phyloP scores from a whole-genome alignment of 441 rosid species.

The Syzygium syzygioides region DNA sequence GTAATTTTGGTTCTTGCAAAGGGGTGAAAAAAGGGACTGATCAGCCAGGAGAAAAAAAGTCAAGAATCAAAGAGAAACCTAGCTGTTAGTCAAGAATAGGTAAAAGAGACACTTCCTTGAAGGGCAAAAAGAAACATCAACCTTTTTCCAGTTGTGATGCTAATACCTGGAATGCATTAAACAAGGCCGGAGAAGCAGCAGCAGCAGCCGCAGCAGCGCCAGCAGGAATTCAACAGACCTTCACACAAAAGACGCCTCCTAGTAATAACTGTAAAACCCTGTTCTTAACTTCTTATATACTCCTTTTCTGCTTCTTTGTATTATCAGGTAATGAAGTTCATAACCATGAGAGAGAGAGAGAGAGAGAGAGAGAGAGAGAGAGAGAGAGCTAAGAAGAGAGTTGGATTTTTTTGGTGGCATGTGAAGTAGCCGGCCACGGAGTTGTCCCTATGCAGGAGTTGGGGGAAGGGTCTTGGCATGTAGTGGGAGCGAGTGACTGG shows the following conservation, averaged over 20 bases:
- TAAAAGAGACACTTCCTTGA: conserved; percentile 13
- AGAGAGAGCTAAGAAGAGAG: conserved; percentile 10
- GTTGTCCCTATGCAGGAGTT: conserved; percentile 43
- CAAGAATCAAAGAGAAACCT: conserved; percentile 3
- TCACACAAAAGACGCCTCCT: conserved; percentile 2
- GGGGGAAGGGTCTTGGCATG: conserved; percentile 34
- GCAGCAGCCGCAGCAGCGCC: not conserved
- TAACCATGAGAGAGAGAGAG: not conserved
- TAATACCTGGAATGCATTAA: not conserved
- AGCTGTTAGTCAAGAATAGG: conserved; percentile 27
- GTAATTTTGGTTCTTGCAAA: conserved; percentile 18
- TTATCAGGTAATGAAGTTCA: not conserved
- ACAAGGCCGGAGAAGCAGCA: not conserved
- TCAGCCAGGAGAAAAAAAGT: conserved; percentile 27
- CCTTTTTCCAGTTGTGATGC: conserved; percentile 18
- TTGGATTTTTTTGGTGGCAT: conserved; percentile 48
- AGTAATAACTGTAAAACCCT: conserved; percentile 27
- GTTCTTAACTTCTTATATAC: not conserved
- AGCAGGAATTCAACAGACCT: not conserved
- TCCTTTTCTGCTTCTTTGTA: not conserved
- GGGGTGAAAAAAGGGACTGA: conserved; percentile 28
- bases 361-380: not conserved
- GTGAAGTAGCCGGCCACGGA: conserved; percentile 60
- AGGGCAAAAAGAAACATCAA: not conserved
- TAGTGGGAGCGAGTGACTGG: conserved; percentile 19